Conservation (phyloP, 2,329 filamentous ascomycete genomes). For the Colletotrichum tanaceti region DNA sequence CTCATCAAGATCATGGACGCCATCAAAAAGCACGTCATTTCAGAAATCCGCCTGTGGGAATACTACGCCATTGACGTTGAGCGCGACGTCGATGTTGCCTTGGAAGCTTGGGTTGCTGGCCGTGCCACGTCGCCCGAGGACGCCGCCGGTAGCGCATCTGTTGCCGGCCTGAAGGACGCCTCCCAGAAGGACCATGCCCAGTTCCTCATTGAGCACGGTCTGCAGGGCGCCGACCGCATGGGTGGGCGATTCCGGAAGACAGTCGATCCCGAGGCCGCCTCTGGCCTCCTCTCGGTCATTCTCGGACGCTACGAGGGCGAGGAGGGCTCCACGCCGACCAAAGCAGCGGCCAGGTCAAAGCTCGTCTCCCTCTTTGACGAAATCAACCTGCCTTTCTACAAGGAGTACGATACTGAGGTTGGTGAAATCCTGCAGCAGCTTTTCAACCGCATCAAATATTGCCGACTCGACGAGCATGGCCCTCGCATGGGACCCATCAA, state of each 20-base stretch:
- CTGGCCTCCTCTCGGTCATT: conserved; percentile 74
- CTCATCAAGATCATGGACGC: conserved; percentile 84
- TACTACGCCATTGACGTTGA: conserved; percentile 89
- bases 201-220: conserved; percentile 75
- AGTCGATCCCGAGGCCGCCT: conserved; percentile 76
- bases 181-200: conserved; percentile 64
- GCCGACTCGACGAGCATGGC: conserved; percentile 90
- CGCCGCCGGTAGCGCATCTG: conserved; percentile 48
- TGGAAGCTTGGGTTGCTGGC: conserved; percentile 78
- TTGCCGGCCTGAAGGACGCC: conserved; percentile 61
- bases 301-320: conserved; percentile 75
- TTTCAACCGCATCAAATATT: conserved; percentile 94
- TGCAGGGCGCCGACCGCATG: conserved; percentile 78
- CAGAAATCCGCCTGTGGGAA: conserved; percentile 86
- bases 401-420: conserved; percentile 88
- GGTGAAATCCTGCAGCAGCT: conserved; percentile 89
- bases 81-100: conserved; percentile 72
- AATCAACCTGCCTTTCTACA: conserved; percentile 88
- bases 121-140: conserved; percentile 66
- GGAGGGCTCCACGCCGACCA: conserved; percentile 58
- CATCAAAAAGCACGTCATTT: conserved; percentile 83
- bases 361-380: conserved; percentile 78
- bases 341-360: conserved; percentile 64
- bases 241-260: conserved; percentile 82
- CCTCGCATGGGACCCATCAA: conserved; percentile 87